A percentile compares a stretch with the other conserved stretches of the same genome.
These are phyloP conservation scores for Parmales sp. DNA, from an alignment of 108 stramenopile genomes.

Conservation along the genomic window DNA sequence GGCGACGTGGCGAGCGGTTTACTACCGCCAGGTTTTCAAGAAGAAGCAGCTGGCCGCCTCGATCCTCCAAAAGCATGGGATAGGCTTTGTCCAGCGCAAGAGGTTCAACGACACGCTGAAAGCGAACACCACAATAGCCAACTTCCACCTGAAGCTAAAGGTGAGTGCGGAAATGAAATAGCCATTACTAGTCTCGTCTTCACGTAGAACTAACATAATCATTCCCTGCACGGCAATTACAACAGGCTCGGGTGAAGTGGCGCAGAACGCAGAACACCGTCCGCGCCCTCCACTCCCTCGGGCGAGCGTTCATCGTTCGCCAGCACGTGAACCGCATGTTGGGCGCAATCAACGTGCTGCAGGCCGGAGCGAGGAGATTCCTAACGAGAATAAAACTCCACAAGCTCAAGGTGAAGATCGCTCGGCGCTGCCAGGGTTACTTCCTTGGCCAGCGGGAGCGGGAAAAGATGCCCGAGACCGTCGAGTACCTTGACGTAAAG, in stretches of 20 bases:
- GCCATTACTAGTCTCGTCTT: no score
- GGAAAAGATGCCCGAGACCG: background rate
- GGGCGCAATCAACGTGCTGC: background rate
- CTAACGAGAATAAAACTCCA: background rate
- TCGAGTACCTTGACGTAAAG: slow-evolving; percentile 5
- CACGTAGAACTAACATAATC: no score
- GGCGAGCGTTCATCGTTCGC: slow-evolving; percentile 3
- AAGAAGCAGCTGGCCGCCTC: background rate
- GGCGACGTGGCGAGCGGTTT: slow-evolving; percentile 7
- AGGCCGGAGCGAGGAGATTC: slow-evolving; percentile 1
- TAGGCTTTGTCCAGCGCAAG: background rate
- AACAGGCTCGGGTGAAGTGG: background rate
- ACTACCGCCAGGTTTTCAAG: background rate
- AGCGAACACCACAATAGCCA: background rate
- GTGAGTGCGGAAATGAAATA: no score
- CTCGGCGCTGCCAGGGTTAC: background rate
- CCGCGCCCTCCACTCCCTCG: slow-evolving; percentile 3
- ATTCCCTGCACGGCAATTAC: no score
- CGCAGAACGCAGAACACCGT: background rate
- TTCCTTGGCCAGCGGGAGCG: background rate
- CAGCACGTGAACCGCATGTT: slow-evolving; percentile 11
- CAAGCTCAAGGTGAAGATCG: background rate
- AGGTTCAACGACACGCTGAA: background rate
- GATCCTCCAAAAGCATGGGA: background rate
- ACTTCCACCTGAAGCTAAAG: slow-evolving; percentile 9